These are phyloP conservation scores for Coccomyxa sp. DNA, from an alignment of 139 green algal species.

Conservation along the genomic window DNA sequence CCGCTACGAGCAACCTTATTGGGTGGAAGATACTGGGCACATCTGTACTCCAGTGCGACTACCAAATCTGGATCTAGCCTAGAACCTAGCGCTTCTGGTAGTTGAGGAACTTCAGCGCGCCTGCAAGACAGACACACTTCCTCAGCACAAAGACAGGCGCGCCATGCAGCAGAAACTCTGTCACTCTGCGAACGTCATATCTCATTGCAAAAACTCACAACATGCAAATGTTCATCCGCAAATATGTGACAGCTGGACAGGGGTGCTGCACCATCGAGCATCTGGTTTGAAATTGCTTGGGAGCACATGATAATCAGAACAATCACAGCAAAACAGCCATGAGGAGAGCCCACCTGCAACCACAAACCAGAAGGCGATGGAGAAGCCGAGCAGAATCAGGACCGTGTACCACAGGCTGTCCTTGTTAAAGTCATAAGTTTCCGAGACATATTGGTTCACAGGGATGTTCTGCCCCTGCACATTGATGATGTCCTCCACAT, in stretches of 20 bases:
- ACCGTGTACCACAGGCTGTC: neutral
- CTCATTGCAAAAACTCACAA: neutral
- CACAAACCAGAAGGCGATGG: constrained; percentile 5
- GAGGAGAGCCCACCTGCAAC: neutral
- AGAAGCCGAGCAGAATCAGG: constrained; percentile 3
- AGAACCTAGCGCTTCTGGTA: neutral
- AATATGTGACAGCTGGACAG: neutral
- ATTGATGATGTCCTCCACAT: constrained; percentile 24
- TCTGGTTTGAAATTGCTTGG: neutral
- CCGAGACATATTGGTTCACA: constrained; percentile 46
- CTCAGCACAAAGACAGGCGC: neutral
- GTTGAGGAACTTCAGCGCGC: constrained; percentile 11
- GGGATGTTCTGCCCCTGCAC: constrained; percentile 57
- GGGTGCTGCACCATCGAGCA: neutral
- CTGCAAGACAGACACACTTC: neutral
- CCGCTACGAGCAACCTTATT: too few species aligned
- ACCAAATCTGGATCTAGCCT: too few species aligned
- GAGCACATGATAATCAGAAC: neutral
- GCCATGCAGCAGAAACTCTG: neutral
- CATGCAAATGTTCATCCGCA: neutral
- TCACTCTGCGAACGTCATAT: neutral
- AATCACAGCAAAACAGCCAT: neutral
- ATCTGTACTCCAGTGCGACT: too few species aligned
- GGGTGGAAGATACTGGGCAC: too few species aligned
- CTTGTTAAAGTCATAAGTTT: neutral